These are phyloP conservation scores for Debaryomyces subglobosus DNA, from an alignment of 1,139 yeast species.

Conservation along the genomic window DNA sequence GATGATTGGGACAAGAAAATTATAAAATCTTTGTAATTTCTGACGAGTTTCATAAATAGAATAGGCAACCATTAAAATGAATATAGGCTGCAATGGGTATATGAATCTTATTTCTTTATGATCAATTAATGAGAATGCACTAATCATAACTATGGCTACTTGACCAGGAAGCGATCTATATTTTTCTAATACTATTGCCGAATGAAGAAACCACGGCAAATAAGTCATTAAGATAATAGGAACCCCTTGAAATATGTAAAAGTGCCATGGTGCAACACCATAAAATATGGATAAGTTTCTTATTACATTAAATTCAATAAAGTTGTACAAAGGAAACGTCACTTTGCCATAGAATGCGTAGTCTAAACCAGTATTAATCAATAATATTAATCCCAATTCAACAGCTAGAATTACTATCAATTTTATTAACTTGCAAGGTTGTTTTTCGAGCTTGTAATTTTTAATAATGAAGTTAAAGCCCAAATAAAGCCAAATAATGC, in stretches of 20 bases:
- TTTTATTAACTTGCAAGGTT: conserved; percentile 8
- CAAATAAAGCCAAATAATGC: conserved; percentile 67
- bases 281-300: conserved; percentile 78
- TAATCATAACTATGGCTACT: conserved; percentile 44
- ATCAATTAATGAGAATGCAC: conserved; percentile 61
- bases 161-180: conserved; percentile 22
- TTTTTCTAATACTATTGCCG: conserved; percentile 15
- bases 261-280: conserved; percentile 85
- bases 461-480: conserved; percentile 37
- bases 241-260: conserved; percentile 78
- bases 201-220: conserved; percentile 54
- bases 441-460: background rate
- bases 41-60: conserved; percentile 12
- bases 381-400: conserved; percentile 28
- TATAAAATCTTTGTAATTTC: conserved; percentile 7
- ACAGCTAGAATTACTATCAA: conserved; percentile 16
- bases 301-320: conserved; percentile 74
- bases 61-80: conserved; percentile 36
- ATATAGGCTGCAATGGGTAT: conserved; percentile 82
- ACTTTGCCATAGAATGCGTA: conserved; percentile 57
- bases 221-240: conserved; percentile 74
- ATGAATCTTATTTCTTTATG: conserved; percentile 94
- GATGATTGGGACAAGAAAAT: background rate
- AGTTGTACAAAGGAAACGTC: conserved; percentile 69
- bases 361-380: conserved; percentile 52